phyloP scores from a whole-genome alignment of 345 rosid genomes.

The Eucalyptus curtisii region DNA sequence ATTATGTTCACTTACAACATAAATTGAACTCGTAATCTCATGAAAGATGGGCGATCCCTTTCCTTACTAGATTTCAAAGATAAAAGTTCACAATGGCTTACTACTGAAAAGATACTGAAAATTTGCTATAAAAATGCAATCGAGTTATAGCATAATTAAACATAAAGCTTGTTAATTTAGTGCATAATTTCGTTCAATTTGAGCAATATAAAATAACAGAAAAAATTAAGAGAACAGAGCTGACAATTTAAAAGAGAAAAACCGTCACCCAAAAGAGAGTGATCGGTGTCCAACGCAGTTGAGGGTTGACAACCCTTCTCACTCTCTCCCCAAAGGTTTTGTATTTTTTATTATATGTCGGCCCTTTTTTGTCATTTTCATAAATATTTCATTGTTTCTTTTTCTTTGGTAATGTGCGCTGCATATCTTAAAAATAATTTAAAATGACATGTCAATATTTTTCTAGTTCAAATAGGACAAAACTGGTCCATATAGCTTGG shows the following conservation, averaged over 20 bases:
- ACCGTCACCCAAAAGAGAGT: background rate
- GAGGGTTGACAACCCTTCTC: background rate
- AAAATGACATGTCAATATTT: background rate
- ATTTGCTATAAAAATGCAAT: too few relatives aligned
- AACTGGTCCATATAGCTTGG: background rate
- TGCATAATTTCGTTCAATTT: too few relatives aligned
- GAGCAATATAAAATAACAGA: too few relatives aligned
- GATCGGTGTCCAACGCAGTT: background rate
- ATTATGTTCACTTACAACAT: too few relatives aligned
- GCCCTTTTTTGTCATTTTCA: background rate
- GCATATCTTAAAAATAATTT: fast-evolving
- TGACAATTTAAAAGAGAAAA: background rate
- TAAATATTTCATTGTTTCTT: background rate
- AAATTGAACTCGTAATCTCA: too few relatives aligned
- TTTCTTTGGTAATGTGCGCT: fast-evolving
- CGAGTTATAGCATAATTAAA: too few relatives aligned
- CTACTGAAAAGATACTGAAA: too few relatives aligned
- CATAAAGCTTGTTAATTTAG: too few relatives aligned
- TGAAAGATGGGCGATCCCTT: too few relatives aligned
- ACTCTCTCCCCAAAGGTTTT: background rate
- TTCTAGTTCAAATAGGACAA: fast-evolving
- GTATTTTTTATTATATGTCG: background rate
- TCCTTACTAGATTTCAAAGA: too few relatives aligned
- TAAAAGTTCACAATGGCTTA: too few relatives aligned
- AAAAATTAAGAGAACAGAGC: too few relatives aligned